Base-by-base conservation (phyloP, 148 eudicot genomes). In the Rhododendron molle region DNA sequence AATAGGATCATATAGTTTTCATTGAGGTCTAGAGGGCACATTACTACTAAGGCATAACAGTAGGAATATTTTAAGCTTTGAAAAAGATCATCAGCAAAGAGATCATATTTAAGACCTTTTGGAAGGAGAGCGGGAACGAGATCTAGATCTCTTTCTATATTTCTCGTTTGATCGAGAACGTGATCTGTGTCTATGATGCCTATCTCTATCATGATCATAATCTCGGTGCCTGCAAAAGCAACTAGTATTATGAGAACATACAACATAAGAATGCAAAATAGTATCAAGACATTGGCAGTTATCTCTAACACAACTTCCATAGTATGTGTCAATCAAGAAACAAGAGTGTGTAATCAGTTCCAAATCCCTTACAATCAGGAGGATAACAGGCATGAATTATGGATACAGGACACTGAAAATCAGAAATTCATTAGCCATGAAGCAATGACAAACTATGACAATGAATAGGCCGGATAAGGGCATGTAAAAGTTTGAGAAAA, bases 131-230 rank as follows among this genome's bases (percentile, higher is more conserved):
- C 86, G 88, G 43, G 94, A 89, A 80, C 54, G 92, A 84, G 92
- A 93, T 69, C 88, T 89, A 80, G 93, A 87, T 62, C 88, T 84
- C 56, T 83, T 86, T 30, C 85, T 83, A 83, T 85, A 87, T 85
- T 86, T 85, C 80, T 89, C 91, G 76, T 85, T 88, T 32, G 92
- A 88, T 56, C 69, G 87, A 81, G 91, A 90, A 28, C 80, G 94
- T 54, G 91, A 91, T 87, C 93, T 93, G 52, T 88, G 92, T 88
- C 94, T 91, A 83, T 92, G 89, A 78, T 88, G 90, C 86, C 90
- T 92, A 46, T 92, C 96, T 90, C 91, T 91, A 47, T 92, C 88
- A 62, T 84, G 86, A 71, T 77, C 90, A 88, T 88, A 84, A 77
- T 83, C 94, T 88, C 89, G 88, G 36, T 86, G 85, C 92, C 98